phyloP scores from a whole-genome alignment of 345 rosid genomes.

The Eucalyptus microcorys region DNA sequence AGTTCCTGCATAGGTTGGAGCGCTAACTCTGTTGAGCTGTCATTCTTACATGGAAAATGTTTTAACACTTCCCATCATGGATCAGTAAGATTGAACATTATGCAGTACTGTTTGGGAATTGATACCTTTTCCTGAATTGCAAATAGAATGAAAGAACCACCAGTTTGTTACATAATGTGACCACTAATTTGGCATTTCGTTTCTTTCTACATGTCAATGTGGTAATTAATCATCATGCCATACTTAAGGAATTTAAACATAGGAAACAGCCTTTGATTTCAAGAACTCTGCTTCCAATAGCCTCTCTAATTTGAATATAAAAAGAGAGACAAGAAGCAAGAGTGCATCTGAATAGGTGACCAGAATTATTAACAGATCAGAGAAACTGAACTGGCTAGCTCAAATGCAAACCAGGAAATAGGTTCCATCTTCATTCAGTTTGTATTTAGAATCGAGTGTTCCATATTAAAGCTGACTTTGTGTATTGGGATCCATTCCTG shows the following conservation, averaged over 20 bases:
- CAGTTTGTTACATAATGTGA: background rate
- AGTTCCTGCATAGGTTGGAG: background rate
- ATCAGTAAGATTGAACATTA: background rate
- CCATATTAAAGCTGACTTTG: background rate
- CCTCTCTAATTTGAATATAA: background rate
- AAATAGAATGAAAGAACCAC: background rate
- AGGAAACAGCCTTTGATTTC: background rate
- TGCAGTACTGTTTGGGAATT: background rate
- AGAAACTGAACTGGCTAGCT: background rate
- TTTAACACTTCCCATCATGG: background rate
- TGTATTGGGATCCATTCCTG: background rate
- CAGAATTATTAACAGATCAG: background rate
- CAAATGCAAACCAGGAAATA: background rate
- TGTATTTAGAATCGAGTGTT: background rate
- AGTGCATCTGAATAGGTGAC: background rate
- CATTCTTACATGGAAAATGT: background rate
- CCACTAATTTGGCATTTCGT: background rate
- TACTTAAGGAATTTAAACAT: background rate
- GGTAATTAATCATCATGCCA: background rate
- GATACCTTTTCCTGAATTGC: background rate
- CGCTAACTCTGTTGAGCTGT: background rate
- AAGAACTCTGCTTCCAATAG: background rate
- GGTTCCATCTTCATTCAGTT: background rate
- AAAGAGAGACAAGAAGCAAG: background rate
- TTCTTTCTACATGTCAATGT: background rate